phyloP scores from a whole-genome alignment of 2,329 filamentous ascomycete genomes.

The Penicillium sp. region DNA sequence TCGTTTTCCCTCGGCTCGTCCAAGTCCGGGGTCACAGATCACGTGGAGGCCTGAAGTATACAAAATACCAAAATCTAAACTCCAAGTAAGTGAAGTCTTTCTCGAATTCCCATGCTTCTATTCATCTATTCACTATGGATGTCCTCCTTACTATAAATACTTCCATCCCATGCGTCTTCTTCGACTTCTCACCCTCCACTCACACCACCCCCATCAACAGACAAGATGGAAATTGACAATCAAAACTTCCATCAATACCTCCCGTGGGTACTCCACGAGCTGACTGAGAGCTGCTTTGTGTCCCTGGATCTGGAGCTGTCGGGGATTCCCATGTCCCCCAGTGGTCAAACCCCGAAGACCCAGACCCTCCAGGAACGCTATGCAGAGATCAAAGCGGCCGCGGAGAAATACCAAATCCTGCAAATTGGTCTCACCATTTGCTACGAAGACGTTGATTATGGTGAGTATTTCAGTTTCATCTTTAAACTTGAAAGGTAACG shows the following conservation, averaged over 20 bases:
- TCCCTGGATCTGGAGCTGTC: constrained; percentile 63
- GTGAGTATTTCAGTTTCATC: constrained; percentile 6
- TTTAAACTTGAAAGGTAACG: no score
- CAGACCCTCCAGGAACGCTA: constrained; percentile 57
- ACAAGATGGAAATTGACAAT: constrained; percentile 53
- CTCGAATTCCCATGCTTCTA: no score
- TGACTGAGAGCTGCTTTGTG: constrained; percentile 57
- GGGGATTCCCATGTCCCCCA: constrained; percentile 49
- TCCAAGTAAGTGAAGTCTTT: neutral
- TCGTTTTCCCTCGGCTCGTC: constrained; percentile 33
- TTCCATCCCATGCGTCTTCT: neutral
- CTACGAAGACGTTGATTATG: constrained; percentile 48
- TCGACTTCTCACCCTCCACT: neutral
- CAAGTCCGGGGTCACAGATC: constrained; percentile 34
- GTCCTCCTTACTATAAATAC: neutral
- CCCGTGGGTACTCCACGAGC: constrained; percentile 52
- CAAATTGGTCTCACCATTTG: constrained; percentile 63
- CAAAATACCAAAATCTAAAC: neutral
- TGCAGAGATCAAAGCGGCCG: constrained; percentile 54
- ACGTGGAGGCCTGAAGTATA: neutral
- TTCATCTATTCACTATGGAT: no score
- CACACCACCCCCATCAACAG: neutral
- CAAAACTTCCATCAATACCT: constrained; percentile 47
- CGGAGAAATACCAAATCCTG: constrained; percentile 58
- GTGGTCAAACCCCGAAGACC: constrained; percentile 35